Percentiles rank a stretch among this genome's conserved stretches.
Evolutionary conservation across 176 grass and related monocot genomes (phyloP).

Genomic region (Saccharum spontaneum): DNA sequence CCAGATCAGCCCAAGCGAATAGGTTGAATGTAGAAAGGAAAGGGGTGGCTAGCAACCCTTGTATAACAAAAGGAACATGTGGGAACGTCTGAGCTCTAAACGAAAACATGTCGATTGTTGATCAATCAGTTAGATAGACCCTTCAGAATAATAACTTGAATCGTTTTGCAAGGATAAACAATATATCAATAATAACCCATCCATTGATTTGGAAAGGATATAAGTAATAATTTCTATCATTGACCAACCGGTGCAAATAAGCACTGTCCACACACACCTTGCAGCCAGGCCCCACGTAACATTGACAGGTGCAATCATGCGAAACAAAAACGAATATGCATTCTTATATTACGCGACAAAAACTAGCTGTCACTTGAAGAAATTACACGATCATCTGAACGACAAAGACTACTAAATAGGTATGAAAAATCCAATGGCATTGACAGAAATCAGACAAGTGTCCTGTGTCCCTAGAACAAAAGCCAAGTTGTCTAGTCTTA

Average conservation of each 20-base stretch:
- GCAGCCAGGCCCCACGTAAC: not conserved
- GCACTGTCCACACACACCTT: not conserved
- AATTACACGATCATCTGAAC: not conserved
- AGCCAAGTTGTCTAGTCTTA: not conserved
- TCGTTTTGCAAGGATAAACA: not conserved
- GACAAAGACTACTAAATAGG: slow-evolving; percentile 14
- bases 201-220: slow-evolving; percentile 11
- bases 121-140: slow-evolving; percentile 10
- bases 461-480: not conserved
- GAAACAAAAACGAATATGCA: not conserved
- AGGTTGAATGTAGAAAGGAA: slow-evolving; percentile 13
- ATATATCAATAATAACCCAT: not conserved
- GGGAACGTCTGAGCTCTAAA: not conserved
- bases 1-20: no score
- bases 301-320: not conserved
- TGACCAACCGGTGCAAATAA: not conserved
- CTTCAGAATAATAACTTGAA: slow-evolving; percentile 18
- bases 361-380: not conserved
- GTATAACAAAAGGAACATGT: not conserved
- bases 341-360: not conserved
- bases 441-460: not conserved
- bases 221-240: not conserved
- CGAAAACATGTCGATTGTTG: not conserved
- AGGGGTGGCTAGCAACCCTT: not conserved
- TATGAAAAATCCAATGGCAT: not conserved